Conservation (phyloP, 2,329 filamentous ascomycete genomes). For the Anisogramma anomala region DNA sequence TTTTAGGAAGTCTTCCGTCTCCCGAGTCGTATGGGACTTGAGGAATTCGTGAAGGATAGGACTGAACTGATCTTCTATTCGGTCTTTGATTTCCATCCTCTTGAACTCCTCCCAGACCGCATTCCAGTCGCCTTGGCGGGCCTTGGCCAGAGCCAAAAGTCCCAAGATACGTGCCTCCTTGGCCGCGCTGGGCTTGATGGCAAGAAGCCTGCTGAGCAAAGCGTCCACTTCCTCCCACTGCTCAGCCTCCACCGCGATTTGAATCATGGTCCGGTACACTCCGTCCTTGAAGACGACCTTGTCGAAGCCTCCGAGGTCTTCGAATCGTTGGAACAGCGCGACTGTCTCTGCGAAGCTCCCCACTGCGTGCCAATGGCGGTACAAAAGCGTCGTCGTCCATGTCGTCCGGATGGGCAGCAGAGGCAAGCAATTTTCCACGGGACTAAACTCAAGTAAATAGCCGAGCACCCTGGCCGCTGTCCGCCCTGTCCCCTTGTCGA, state of each 20-base stretch:
- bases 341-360: conserved; percentile 19
- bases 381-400: conserved; percentile 28
- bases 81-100: conserved; percentile 18
- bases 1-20: conserved; percentile 30
- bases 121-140: conserved; percentile 30
- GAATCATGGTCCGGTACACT: conserved; percentile 29
- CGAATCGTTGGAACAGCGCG: conserved; percentile 20
- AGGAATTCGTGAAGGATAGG: conserved; percentile 29
- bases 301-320: conserved; percentile 16
- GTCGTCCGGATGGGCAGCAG: conserved; percentile 19
- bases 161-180: conserved; percentile 26
- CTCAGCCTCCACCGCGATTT: conserved; percentile 28
- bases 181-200: conserved; percentile 18
- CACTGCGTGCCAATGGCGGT: conserved; percentile 24
- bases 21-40: conserved; percentile 26
- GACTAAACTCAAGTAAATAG: conserved; percentile 19
- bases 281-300: conserved; percentile 21
- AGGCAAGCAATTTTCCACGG: conserved; percentile 6
- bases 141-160: conserved; percentile 26
- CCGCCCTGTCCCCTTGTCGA: conserved; percentile 20
- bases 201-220: conserved; percentile 21
- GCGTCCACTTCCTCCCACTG: conserved; percentile 21
- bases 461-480: conserved; percentile 22
- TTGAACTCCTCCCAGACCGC: conserved; percentile 26
- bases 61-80: conserved; percentile 23